Evolutionary conservation across 192 early-diverging fungal genomes (phyloP).

Genomic region (Podila clonocystis): DNA sequence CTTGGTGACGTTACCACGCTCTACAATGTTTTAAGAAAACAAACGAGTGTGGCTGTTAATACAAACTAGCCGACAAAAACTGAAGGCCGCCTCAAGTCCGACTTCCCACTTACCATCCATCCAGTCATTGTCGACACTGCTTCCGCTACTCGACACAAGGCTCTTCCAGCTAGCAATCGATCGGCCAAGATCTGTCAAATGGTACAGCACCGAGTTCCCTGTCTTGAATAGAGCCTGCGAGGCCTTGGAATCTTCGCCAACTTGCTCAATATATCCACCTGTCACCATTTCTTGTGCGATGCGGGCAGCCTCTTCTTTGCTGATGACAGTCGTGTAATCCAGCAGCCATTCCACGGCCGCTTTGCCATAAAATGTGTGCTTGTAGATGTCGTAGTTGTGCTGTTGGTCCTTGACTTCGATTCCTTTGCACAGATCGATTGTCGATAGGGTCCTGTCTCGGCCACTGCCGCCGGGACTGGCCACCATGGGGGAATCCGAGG

Average conservation of each 20-base stretch:
- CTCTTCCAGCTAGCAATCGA: conserved; percentile 48
- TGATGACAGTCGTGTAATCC: conserved; percentile 60
- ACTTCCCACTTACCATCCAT: conserved; percentile 26
- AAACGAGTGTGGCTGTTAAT: not conserved
- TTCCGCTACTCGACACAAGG: conserved; percentile 5
- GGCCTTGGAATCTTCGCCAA: conserved; percentile 17
- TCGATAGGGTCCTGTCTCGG: conserved; percentile 15
- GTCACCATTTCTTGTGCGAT: conserved; percentile 57
- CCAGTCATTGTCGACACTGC: conserved; percentile 36
- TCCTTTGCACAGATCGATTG: conserved; percentile 45
- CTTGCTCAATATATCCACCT: conserved; percentile 56
- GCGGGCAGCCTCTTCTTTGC: conserved; percentile 56
- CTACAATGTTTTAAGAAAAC: not conserved
- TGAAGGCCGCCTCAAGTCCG: too few species aligned
- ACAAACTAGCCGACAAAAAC: too few species aligned
- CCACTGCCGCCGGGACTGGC: conserved; percentile 9
- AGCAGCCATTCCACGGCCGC: conserved; percentile 60
- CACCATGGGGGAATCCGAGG: not conserved
- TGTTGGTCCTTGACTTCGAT: conserved; percentile 57
- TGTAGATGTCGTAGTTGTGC: conserved; percentile 36
- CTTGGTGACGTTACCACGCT: not conserved
- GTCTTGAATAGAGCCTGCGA: conserved; percentile 29
- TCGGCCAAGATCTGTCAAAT: conserved; percentile 46
- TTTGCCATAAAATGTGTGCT: conserved; percentile 58
- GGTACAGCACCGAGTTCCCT: conserved; percentile 40